A percentile compares a stretch with the other conserved stretches of the same genome.
Conservation (phyloP, 2,329 filamentous ascomycete genomes). For the Trichoderma koningii region DNA sequence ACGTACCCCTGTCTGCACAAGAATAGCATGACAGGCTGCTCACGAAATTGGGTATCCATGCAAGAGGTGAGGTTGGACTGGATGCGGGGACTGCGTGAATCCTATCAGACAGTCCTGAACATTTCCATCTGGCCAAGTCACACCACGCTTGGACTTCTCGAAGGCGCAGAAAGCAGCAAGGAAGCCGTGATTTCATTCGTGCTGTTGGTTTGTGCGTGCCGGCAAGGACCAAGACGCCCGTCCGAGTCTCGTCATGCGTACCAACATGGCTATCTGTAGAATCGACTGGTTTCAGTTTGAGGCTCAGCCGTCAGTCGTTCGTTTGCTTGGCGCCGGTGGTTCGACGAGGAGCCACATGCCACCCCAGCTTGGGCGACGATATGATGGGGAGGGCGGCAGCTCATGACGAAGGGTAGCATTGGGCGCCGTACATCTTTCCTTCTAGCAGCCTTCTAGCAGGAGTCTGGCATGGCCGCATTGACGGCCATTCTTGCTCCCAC, state of each 20-base stretch:
- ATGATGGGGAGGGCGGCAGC: background rate
- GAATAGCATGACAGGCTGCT: constrained; percentile 4
- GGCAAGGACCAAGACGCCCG: background rate
- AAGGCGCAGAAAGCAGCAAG: constrained; percentile 1
- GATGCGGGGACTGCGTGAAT: background rate
- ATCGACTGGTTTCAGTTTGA: background rate
- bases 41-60: constrained; percentile 9
- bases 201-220: background rate
- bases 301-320: constrained; percentile 24
- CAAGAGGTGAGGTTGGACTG: background rate
- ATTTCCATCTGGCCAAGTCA: background rate
- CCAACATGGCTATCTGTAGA: background rate
- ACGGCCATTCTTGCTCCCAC: too few relatives aligned
- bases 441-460: background rate
- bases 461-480: constrained; percentile 11
- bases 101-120: constrained; percentile 4
- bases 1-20: background rate
- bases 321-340: constrained; percentile 18
- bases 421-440: background rate
- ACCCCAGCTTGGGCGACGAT: constrained; percentile 1
- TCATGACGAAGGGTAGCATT: background rate
- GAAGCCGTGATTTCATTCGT: constrained; percentile 9
- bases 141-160: background rate
- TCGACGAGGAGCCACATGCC: constrained; percentile 13
- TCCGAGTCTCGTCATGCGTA: background rate